Base-by-base conservation (phyloP, 2,329 filamentous ascomycete species). In the Aspergillus oerlinghausenensis region DNA sequence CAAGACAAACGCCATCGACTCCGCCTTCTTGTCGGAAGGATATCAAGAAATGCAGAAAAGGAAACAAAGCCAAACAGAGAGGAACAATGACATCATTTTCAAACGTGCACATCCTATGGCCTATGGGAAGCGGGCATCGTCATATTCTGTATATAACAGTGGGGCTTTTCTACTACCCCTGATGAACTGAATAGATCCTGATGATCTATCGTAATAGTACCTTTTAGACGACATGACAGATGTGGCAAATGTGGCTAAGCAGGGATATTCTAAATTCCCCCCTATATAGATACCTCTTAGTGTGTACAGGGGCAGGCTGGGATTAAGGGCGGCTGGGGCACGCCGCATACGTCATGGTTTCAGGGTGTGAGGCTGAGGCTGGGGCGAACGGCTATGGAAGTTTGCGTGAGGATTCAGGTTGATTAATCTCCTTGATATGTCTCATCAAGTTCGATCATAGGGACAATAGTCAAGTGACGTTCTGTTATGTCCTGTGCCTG, bases 341-440 rank as follows among this genome's bases (percentile, higher is more conserved):
- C 49, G 61, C 61, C 60, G 61, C 60, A 62, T 57, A 63, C 61
- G 61, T 63, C 61, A 63, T 62, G 42, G 52, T 54, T 55, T 60
- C 52, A 42, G 42, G n/a, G 11, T 45, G 8, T 4, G n/a, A 45
- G 42, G 21, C 10, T 45, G 42, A 45, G 42, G 21, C 10, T 21
- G 32, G 17, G 48, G 49, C 55, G 21, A 17, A 4, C 4, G 47
- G 23, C 47, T 26, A 17, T 38, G 14, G 32, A 38, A 38, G 32
- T 6, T n/a, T 17, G 17, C 14, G 1, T 38, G 14, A 38, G 14
- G 14, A 2, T 38, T 38, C 32, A 38, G 32, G 14, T 17, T 38
- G 32, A 17, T 17, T 38, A 5, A 17, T 17, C 5, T 17, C 14
- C 3, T 38, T 38, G 14, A 17, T 38, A 17, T 1, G 6, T 7